phyloP scores from a whole-genome alignment of 2,329 filamentous ascomycete species.

The Colletotrichum sp. region DNA sequence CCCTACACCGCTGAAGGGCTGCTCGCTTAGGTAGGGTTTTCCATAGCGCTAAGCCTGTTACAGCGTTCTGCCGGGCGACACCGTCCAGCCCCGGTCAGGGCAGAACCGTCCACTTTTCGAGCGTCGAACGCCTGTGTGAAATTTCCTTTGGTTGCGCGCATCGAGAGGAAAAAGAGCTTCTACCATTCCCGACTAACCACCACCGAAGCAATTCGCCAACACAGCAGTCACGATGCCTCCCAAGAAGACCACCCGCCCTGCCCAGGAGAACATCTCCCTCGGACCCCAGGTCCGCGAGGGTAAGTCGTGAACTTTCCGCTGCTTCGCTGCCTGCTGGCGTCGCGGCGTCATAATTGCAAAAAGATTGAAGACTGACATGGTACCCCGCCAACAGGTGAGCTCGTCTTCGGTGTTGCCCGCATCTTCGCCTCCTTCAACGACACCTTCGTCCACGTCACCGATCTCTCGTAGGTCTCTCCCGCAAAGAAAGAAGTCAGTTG shows the following conservation, averaged over 20 bases:
- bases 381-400: conserved; percentile 69
- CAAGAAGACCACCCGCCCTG: conserved; percentile 88
- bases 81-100: conserved; percentile 8
- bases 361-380: conserved; percentile 22
- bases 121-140: neutral
- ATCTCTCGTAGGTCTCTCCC: conserved; percentile 78
- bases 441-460: conserved; percentile 98
- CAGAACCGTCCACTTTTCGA: conserved; percentile 8
- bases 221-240: conserved; percentile 72
- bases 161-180: neutral
- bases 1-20: neutral
- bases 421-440: conserved; percentile 97
- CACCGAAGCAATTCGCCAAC: conserved; percentile 30
- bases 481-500: neutral
- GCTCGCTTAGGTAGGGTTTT: conserved; percentile 20
- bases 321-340: conserved; percentile 67
- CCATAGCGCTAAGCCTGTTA: neutral
- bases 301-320: conserved; percentile 49
- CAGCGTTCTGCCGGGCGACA: neutral
- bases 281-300: conserved; percentile 97
- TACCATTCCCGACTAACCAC: conserved; percentile 22
- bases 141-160: neutral
- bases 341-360: conserved; percentile 74
- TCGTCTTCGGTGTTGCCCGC: conserved; percentile 97
- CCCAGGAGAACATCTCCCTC: conserved; percentile 97